A percentile compares a stretch with the other conserved stretches of the same genome.
Conservation (phyloP, 176 grass and related monocot genomes). For the Oryza brachyantha region DNA sequence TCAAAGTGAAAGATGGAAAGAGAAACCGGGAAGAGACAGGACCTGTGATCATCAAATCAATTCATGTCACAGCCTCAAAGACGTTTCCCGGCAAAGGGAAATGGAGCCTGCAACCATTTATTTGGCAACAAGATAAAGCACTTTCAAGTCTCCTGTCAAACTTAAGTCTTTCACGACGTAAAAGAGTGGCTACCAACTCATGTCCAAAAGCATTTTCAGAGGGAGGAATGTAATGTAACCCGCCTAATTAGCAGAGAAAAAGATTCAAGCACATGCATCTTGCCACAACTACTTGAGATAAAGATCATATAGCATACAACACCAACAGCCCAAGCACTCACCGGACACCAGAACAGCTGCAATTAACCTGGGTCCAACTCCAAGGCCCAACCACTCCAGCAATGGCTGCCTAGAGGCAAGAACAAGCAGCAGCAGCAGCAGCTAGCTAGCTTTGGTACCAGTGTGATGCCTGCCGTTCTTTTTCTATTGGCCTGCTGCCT, state of each 20-base stretch:
- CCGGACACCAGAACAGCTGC: conserved; percentile 5
- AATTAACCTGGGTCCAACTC: too few relatives aligned
- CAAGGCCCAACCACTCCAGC: background rate
- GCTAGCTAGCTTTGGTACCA: background rate
- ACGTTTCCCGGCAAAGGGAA: conserved; percentile 12
- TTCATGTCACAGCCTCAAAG: conserved; percentile 38
- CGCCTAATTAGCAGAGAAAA: background rate
- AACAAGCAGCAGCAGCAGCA: background rate
- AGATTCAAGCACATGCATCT: background rate
- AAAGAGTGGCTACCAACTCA: background rate
- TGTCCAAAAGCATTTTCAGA: background rate
- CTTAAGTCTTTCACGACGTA: background rate
- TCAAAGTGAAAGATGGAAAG: conserved; percentile 14
- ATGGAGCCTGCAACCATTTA: conserved; percentile 16
- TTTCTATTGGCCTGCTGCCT: conserved; percentile 4
- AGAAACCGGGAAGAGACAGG: background rate
- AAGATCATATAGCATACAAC: background rate
- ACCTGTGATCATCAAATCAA: conserved; percentile 24
- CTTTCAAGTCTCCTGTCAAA: background rate
- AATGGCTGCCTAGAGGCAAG: background rate
- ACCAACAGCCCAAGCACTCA: conserved; percentile 12
- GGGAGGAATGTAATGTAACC: background rate
- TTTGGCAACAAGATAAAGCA: background rate
- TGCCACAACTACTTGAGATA: background rate
- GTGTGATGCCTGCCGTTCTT: conserved; percentile 27